Evolutionary conservation across 2,329 filamentous ascomycete genomes (phyloP).

Genomic region (Xylogone sp.): DNA sequence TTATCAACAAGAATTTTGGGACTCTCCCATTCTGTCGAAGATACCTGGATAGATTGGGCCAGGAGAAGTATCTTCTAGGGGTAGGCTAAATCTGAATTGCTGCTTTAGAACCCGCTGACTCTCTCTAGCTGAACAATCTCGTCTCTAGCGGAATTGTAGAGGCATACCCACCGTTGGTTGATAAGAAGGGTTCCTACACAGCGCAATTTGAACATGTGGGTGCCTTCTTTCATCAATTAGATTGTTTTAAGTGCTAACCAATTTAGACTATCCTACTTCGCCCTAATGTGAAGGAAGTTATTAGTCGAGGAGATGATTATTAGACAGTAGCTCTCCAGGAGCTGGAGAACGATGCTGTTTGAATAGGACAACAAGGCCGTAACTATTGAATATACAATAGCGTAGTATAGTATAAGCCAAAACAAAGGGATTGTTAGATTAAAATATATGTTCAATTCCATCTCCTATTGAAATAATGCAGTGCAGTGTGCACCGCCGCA

Average conservation of each 20-base stretch:
- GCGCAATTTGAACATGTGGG: conserved; percentile 89
- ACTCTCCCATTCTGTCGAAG: conserved; percentile 87
- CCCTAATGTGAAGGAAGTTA: conserved; percentile 80
- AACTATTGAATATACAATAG: not conserved
- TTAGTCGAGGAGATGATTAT: conserved; percentile 83
- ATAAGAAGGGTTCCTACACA: conserved; percentile 92
- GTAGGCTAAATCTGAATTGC: conserved; percentile 44
- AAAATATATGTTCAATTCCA: too few relatives aligned
- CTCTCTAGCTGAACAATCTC: conserved; percentile 71
- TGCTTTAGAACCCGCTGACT: conserved; percentile 24
- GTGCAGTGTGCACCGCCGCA: too few relatives aligned
- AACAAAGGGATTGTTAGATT: too few relatives aligned
- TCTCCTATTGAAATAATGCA: too few relatives aligned
- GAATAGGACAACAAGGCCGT: too few relatives aligned
- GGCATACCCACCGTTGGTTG: conserved; percentile 82
- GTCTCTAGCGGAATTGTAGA: conserved; percentile 82
- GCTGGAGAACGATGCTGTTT: too few relatives aligned
- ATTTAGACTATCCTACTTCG: conserved; percentile 71
- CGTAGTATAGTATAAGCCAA: too few relatives aligned
- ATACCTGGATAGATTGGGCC: conserved; percentile 87
- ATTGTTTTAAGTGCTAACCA: conserved; percentile 6
- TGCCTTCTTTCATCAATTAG: not conserved
- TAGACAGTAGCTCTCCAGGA: conserved; percentile 35
- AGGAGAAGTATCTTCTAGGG: conserved; percentile 90
- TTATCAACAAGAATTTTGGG: conserved; percentile 95